These are phyloP conservation scores for Neurospora pannonica DNA, from an alignment of 495 filamentous ascomycete genomes.

Conservation along the genomic window DNA sequence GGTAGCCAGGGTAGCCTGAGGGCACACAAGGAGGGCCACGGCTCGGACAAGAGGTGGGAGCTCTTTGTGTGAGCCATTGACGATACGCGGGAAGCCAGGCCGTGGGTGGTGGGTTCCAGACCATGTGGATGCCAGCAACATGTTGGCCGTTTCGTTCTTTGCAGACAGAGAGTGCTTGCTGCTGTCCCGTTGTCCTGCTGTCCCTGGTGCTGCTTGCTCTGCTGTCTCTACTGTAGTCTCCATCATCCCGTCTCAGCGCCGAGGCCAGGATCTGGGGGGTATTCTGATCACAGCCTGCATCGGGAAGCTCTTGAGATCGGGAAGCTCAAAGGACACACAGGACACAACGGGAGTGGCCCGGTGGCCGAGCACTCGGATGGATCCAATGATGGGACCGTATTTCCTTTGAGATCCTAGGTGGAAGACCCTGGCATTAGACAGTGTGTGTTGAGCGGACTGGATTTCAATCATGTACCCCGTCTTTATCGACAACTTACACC, in stretches of 20 bases:
- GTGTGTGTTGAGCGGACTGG: not conserved
- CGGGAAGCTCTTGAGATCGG: conserved; percentile 7
- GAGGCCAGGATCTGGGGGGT: not conserved
- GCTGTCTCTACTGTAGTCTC: not conserved
- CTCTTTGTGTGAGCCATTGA: not conserved
- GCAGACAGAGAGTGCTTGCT: not conserved
- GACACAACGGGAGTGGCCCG: not conserved
- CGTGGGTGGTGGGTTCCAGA: not conserved
- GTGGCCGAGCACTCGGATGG: not conserved
- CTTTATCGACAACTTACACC: not conserved
- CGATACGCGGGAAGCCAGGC: not conserved
- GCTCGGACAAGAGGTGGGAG: not conserved
- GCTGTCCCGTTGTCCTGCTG: not conserved
- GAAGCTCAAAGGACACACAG: conserved; percentile 8
- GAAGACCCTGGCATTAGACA: not conserved
- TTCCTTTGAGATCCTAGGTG: not conserved
- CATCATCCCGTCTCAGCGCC: not conserved
- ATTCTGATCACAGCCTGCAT: conserved; percentile 10
- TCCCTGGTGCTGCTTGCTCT: not conserved
- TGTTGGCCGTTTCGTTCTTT: not conserved
- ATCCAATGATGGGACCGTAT: not conserved
- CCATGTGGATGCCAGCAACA: not conserved
- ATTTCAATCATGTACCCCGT: not conserved
- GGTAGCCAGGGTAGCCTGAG: not conserved
- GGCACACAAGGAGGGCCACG: not conserved